A percentile compares a stretch with the other conserved stretches of the same genome.
Conservation (phyloP, 1,284 basidiomycete species). For the Moniliophthora roreri region DNA sequence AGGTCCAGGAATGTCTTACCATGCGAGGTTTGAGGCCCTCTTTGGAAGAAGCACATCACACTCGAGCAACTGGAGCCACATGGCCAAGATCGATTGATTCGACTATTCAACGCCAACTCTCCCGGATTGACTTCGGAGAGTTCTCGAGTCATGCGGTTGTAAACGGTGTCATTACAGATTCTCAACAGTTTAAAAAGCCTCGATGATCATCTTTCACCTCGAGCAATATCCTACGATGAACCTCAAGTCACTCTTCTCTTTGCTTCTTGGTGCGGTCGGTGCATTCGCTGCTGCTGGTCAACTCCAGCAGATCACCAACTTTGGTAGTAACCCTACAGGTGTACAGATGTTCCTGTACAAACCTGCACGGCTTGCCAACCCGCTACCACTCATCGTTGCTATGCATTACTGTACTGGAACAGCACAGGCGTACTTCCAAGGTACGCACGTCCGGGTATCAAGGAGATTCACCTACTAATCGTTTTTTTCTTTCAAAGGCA, state of each 20-base stretch:
- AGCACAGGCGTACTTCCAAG: conserved; percentile 49
- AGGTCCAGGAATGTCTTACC: no score
- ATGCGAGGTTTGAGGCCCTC: no score
- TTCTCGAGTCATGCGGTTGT: neutral
- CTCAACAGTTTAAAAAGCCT: neutral
- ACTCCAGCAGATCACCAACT: conserved; percentile 13
- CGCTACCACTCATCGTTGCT: conserved; percentile 49
- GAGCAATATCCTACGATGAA: neutral
- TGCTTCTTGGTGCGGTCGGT: conserved; percentile 1
- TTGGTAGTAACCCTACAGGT: conserved; percentile 34
- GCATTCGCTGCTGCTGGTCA: conserved; percentile 5
- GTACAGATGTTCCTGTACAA: conserved; percentile 49
- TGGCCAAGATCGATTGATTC: no score
- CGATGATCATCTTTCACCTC: neutral
- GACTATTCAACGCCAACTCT: neutral
- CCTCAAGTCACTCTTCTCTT: neutral
- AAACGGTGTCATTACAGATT: neutral
- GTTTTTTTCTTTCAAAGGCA: conserved; percentile 20
- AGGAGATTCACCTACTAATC: no score
- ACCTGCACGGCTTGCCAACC: conserved; percentile 38
- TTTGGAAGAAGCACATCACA: no score
- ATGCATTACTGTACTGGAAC: conserved; percentile 53
- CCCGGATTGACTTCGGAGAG: neutral
- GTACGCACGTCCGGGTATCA: no score
- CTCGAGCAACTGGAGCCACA: no score